Evolutionary conservation across 495 filamentous ascomycete species (phyloP).

Genomic region (Talaromyces liani): DNA sequence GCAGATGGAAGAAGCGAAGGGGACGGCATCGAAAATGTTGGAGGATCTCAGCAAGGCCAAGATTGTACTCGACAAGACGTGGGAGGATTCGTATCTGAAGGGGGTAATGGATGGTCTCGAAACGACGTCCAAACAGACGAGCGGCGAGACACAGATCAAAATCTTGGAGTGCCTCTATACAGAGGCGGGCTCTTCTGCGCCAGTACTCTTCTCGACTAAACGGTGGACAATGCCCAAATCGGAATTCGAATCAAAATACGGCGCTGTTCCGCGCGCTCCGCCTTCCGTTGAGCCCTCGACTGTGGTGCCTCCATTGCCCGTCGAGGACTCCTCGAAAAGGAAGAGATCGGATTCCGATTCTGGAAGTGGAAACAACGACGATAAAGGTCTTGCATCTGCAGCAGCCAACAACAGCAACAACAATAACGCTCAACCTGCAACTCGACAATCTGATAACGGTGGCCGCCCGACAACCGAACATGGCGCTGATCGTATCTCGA

Average conservation of each 20-base stretch:
- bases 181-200: background rate
- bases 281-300: background rate
- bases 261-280: background rate
- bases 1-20: background rate
- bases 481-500: background rate
- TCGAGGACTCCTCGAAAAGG: background rate
- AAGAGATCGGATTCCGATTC: background rate
- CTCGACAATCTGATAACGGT: background rate
- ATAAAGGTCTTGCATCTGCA: background rate
- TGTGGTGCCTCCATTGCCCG: background rate
- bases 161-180: background rate
- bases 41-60: background rate
- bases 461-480: background rate
- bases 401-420: background rate
- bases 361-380: background rate
- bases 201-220: background rate
- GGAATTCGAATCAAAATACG: background rate
- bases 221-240: background rate
- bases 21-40: background rate
- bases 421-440: background rate
- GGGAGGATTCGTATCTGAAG: background rate
- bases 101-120: background rate
- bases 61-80: background rate
- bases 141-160: background rate
- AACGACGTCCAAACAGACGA: background rate